Base-by-base conservation (phyloP, 208 protist species). In the Leishmania aethiopica region DNA sequence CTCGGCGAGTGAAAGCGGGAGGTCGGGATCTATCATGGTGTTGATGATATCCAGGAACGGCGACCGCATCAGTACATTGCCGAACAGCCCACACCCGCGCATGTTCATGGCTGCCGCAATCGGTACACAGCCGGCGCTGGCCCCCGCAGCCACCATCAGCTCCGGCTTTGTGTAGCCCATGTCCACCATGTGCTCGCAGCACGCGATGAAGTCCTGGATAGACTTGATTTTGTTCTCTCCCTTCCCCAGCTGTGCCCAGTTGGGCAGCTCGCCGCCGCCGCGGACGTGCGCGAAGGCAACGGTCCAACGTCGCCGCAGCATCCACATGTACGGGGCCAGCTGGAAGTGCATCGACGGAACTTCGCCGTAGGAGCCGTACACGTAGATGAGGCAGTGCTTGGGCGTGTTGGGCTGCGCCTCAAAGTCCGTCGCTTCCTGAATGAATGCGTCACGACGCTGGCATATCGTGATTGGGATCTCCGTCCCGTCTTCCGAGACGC, bases 41-140 rank as follows among this genome's bases (percentile, higher is more conserved):
- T 94, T 98, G 75, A 98, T 93, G 15, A 98, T 82, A 82, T 99
- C 98, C 32, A 99, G 88, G 83, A 99, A 99, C 0, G 97, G 96
- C 15, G 97, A 96, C 15, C 94, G 94, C 78, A 97, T 73, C 40
- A 98, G 88, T 1, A 86, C 96, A 67, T 95, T 96, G 49, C 91
- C 90, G 77, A 98, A 98, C n/a, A 98, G 86, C 10, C 90, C 78
- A 72, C 89, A 93, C 28, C 95, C 95, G 8, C 91, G 90, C 80
- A 98, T 95, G 84, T 99, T 99, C 87, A 98, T 91, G 10, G 92
- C 94, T 1, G 96, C 96, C 28, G 96, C 97, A 71, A 99, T 98
- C 42, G 98, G 95, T 17, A 99, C 92, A 66, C 97, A 98, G 37
- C 98, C 98, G 19, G 98, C 98, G 78, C 93, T 98, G 60, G 90